Base-by-base conservation (phyloP, 164 flowering plant species). In the Aristolochia contorta region DNA sequence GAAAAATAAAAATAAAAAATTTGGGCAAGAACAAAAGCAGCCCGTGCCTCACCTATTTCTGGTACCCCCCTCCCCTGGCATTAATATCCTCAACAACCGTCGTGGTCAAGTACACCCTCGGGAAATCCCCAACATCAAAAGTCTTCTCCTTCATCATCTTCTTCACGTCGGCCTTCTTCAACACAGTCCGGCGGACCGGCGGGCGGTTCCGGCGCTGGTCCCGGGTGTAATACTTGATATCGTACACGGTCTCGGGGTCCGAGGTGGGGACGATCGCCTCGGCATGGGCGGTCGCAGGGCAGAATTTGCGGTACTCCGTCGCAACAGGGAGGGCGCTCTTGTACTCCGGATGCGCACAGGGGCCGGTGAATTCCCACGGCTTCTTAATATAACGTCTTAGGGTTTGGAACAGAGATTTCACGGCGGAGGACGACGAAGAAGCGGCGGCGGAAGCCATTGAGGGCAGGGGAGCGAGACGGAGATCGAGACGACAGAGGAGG, bases 331-430 rank as follows among this genome's bases (percentile, higher is more conserved):
- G 33, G n/a, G 97, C 77, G n/a, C 30, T 15, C 54, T 33, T 70
- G 80, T 84, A 91, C 65, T 91, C 97, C 16, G 94, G 97, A 46
- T 64, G 51, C 20, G 96, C 73, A 72, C 85, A 79, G 0, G 96
- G 96, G 0, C 97, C 97, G 2, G 94, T 88, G 69, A 82, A 71
- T 76, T 88, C 90, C 94, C 97, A 91, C 16, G 97, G 96, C 54
- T 84, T 82, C 77, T 83, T 91, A 47, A 86, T 30, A 83, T 59
- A 91, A 0, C 83, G 75, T 54, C 60, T 78, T 23, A 91, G 80
- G 57, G 82, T 68, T 63, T 83, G 89, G 57, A 84, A 12, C 47
- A 78, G 13, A 20, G 90, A 80, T 65, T 82, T 76, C 20, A 72
- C 59, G 3, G 71, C 54, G 2, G 76, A 55, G 4, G 61, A 50